phyloP scores from a whole-genome alignment of 768 basidiomycete species.

The Pulveroboletus ravenelii region DNA sequence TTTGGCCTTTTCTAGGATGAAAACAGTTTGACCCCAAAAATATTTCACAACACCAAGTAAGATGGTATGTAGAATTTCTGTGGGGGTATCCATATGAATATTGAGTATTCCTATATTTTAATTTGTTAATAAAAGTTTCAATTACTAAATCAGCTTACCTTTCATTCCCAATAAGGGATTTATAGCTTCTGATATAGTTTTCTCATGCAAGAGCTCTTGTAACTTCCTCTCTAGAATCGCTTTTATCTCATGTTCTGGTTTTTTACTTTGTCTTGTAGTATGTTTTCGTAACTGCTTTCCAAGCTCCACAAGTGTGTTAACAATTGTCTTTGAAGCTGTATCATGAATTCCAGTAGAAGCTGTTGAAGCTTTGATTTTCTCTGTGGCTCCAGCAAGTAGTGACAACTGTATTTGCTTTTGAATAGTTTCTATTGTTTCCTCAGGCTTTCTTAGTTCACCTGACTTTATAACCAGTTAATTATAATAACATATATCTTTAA shows the following conservation, averaged over 20 bases:
- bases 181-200: not conserved
- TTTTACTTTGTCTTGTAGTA: not conserved
- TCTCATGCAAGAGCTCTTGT: not conserved
- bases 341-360: not conserved
- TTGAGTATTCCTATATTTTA: slow-evolving; percentile 13
- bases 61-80: not conserved
- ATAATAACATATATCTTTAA: too few species aligned
- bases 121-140: too few species aligned
- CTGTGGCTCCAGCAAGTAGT: not conserved
- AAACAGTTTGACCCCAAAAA: too few species aligned
- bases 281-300: slow-evolving; percentile 1
- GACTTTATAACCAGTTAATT: too few species aligned
- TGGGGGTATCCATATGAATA: slow-evolving; percentile 4
- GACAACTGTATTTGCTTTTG: not conserved
- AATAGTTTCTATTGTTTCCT: not conserved
- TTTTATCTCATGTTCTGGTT: not conserved
- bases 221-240: not conserved
- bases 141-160: not conserved
- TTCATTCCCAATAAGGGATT: too few species aligned
- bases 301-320: not conserved
- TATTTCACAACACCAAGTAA: too few species aligned
- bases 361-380: too few species aligned
- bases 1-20: too few species aligned
- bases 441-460: too few species aligned
- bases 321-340: not conserved